Base-by-base conservation (phyloP, 768 basidiomycete genomes). In the Clavulina sp. region DNA sequence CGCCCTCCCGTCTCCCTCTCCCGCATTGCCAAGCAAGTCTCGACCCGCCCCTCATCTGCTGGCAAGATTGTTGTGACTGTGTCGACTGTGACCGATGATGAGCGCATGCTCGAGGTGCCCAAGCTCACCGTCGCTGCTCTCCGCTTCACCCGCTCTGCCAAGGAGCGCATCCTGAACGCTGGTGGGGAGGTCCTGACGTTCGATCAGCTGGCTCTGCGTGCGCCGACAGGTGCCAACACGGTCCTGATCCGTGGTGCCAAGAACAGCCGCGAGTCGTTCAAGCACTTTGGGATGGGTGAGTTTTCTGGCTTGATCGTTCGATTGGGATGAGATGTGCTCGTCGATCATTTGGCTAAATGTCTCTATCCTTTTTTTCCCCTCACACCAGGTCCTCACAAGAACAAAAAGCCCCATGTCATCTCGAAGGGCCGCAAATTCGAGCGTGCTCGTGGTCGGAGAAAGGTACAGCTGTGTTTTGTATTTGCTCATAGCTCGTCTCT, bases 391-490 rank as follows among this genome's bases (percentile, higher is more conserved):
- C 91, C 91, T 52, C 87, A 92, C 81, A 88, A 96, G 72, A 74
- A 95, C 81, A 96, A 93, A 77, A 95, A 92, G 73, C 95, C 95
- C 46, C 84, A 89, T 73, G 85, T 91, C 44, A 74, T 72, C 62
- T 91, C 88, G 65, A 95, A 93, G 74, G 93, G 95, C 57, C 85
- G 92, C 78, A 96, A 95, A 70, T 93, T 95, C 82, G 93, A 99
- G 74, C 81, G 81, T 65, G 93, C 72, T 67, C 92, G 93, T 79
- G 93, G 93, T 74, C 86, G 93, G 77, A 80, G 93, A 84, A 86
- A 88, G 61, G 65, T 64, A 19, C 56, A 60, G 53, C 19, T 23
- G 2, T 49, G 1, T 48, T 9, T 23, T 29, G 31, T 3, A 16
- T 43, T 29, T 26, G n/a, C 16, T 41, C 9, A 31, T 32, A 13